A percentile compares a stretch with the other conserved stretches of the same genome.
Evolutionary conservation across 148 eudicot species (phyloP).

Genomic region (Fallopia convolvulus): DNA sequence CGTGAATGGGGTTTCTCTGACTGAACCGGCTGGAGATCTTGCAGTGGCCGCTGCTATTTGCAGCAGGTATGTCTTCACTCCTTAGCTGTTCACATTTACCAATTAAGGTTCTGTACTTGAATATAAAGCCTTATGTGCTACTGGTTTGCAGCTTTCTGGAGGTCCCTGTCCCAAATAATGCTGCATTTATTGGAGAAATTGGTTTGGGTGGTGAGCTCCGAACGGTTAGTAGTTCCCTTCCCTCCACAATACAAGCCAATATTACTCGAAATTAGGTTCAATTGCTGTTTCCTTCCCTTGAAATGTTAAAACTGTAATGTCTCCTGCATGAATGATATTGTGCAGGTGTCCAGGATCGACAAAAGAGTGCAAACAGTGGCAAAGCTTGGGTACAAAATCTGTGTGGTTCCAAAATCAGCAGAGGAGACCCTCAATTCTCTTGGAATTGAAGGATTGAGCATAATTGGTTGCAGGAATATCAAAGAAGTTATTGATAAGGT

Average conservation of each 20-base stretch:
- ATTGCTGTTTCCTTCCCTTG: background rate
- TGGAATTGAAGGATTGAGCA: conserved; percentile 29
- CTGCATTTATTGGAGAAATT: conserved; percentile 93
- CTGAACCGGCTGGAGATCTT: conserved; percentile 92
- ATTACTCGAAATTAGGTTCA: background rate
- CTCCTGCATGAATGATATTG: conserved; percentile 3
- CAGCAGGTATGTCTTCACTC: conserved; percentile 58
- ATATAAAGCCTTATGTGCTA: background rate
- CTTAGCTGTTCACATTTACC: background rate
- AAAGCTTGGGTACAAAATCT: conserved; percentile 76
- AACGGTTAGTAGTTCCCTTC: conserved; percentile 37
- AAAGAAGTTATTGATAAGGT: conserved; percentile 71
- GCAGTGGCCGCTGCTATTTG: conserved; percentile 98
- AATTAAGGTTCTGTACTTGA: background rate
- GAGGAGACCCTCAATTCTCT: conserved; percentile 39
- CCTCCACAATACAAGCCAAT: background rate
- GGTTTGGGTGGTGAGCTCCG: conserved; percentile 97
- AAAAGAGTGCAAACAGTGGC: conserved; percentile 69
- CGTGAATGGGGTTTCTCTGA: conserved; percentile 56
- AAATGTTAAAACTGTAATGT: background rate
- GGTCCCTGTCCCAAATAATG: conserved; percentile 59
- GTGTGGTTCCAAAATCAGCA: conserved; percentile 57
- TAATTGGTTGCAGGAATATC: conserved; percentile 68
- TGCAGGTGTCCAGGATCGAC: conserved; percentile 78
- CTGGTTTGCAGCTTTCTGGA: conserved; percentile 63